Base-by-base conservation (phyloP, 192 early-diverging fungal species). In the Backusella macrospora region DNA sequence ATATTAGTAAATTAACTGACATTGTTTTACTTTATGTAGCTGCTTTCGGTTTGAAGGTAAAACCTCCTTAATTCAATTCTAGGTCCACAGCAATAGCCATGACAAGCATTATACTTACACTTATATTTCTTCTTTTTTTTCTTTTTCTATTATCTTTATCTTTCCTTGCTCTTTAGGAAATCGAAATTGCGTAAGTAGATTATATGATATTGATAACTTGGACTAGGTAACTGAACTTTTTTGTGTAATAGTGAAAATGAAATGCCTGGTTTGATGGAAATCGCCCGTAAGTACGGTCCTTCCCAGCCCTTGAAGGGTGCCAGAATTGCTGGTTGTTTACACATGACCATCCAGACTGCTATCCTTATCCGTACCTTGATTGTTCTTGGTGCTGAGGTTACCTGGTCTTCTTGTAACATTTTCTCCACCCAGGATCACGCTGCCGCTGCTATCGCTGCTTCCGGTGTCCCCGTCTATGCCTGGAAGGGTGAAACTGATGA, bases 401-500 rank as follows among this genome's bases (percentile, higher is more conserved):
- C 86, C 75, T 88, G 86, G 86, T 85, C 85, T 81, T 88, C 86
- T 26, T 86, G 86, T 76, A 86, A 86, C 81, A 88, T 88, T 82
- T 98, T 99, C 93, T 97, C 96, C 66, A 99, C 97, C 73, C 97
- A 99, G 86, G 96, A 99, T 86, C 97, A 99, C 80, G 97, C 97
- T 68, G 97, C 97, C 49, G 95, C 97, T 74, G 97, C 96, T 81
- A 99, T 99, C 76, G 97, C 97, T 74, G 94, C 91, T 78, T 90
- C 96, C 77, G 95, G 95, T 75, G 92, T 98, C 76, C 96, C 97
- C 69, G 97, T 99, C 79, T 99, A 90, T 73, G 96, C 96, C 84
- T 98, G 97, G 97, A 99, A 99, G 92, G 96, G 97, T 77, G 96
- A 99, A 90, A 97, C 96, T 78, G 97, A 98, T 85, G 96, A 99